Base-by-base conservation (phyloP, 768 basidiomycete species). In the Mycena galericulata region DNA sequence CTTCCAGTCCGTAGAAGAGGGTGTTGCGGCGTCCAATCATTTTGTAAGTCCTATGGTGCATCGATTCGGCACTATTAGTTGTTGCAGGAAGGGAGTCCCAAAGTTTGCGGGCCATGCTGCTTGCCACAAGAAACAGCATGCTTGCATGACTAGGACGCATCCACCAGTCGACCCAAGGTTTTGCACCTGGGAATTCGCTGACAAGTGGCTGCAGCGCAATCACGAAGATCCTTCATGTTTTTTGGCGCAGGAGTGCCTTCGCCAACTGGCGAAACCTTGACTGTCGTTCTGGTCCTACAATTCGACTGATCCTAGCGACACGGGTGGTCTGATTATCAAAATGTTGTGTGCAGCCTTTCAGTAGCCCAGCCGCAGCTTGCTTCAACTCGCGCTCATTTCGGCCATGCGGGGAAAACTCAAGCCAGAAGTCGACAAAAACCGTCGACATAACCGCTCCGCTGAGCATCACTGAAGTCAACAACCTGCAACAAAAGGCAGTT, bases 161-260 rank as follows among this genome's bases (percentile, higher is more conserved):
- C 80, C 79, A 84, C 82, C 81, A 84, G 0, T 72, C 47, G 22
- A 82, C 57, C 81, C 82, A 82, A 5, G 41, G 17, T 24, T 62
- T 45, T 18, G 72, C 61, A 27, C 69, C 41, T 11, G 78, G 77
- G 65, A 77, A 78, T 51, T 77, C 75, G 0, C 46, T 36, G 7
- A 75, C 57, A 20, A 79, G 47, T 5, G 29, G 29, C 53, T 14
- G 20, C 32, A 8, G 72, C 72, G 11, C 56, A 62, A 0, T 8
- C 2, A 3, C 53, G 22, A 62, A 79, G 75, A 2, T 70, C 59
- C 2, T 63, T 58, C 9, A 50, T 29, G 55, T 32, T 46, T n/a
- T 8, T 9, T 66, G 66, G 8, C 47, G 24, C n/a, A 71, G 47
- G 4, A 75, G 53, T 24, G 43, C 7, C n/a, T 58, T 18, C 27